phyloP scores from a whole-genome alignment of 495 filamentous ascomycete species.

The Talaromyces adpressus region DNA sequence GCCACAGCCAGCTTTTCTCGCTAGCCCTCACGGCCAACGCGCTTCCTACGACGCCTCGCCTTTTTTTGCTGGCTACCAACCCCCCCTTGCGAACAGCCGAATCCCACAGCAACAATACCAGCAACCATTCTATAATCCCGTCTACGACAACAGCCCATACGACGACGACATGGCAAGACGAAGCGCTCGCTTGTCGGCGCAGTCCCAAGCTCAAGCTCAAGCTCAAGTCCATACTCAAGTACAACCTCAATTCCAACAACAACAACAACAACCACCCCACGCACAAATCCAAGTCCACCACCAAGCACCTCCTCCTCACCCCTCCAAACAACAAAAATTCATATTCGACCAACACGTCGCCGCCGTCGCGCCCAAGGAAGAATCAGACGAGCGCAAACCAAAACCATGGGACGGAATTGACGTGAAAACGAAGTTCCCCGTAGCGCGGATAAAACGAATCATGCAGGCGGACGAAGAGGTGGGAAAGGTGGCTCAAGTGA shows the following conservation, averaged over 20 bases:
- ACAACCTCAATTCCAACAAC: background rate
- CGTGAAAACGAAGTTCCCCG: slow-evolving; percentile 93
- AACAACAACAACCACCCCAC: background rate
- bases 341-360: slow-evolving; percentile 5
- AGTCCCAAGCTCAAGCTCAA: slow-evolving; percentile 8
- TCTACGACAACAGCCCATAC: slow-evolving; percentile 21
- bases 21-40: slow-evolving; percentile 29
- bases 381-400: slow-evolving; percentile 15
- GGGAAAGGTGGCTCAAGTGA: slow-evolving; percentile 96
- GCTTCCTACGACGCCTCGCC: slow-evolving; percentile 38
- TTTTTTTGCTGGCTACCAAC: slow-evolving; percentile 31
- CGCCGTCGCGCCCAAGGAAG: slow-evolving; percentile 8
- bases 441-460: slow-evolving; percentile 96
- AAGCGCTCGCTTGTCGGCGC: slow-evolving; percentile 29
- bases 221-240: background rate
- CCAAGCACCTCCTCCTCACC: slow-evolving; percentile 7
- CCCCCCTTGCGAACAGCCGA: slow-evolving; percentile 13
- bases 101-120: slow-evolving; percentile 22
- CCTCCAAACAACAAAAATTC: background rate
- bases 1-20: slow-evolving; percentile 21
- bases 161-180: slow-evolving; percentile 38
- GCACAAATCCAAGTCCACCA: slow-evolving; percentile 4
- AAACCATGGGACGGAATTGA: slow-evolving; percentile 45
- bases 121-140: slow-evolving; percentile 4
- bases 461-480: slow-evolving; percentile 99